These are phyloP conservation scores for Apiotrichum sp. DNA, from an alignment of 1,284 basidiomycete genomes.

Conservation along the genomic window DNA sequence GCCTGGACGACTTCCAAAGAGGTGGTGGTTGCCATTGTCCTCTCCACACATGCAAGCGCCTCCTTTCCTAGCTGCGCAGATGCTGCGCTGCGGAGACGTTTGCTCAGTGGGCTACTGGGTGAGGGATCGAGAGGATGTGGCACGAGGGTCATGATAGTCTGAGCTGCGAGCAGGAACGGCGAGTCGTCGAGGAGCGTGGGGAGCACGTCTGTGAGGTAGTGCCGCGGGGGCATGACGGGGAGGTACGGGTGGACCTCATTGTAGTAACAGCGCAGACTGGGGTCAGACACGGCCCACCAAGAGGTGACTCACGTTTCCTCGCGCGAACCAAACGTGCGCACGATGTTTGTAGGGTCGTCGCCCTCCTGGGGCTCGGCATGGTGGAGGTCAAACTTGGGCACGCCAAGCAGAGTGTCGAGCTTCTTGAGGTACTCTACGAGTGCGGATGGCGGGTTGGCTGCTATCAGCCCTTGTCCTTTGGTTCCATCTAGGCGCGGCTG, in stretches of 20 bases:
- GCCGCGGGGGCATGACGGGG: constrained; percentile 41
- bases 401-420: constrained; percentile 35
- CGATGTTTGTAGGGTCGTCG: constrained; percentile 37
- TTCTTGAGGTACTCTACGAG: constrained; percentile 41
- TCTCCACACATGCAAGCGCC: constrained; percentile 22
- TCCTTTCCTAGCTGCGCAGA: constrained; percentile 24
- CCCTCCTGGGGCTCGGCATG: constrained; percentile 15
- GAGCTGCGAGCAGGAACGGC: constrained; percentile 45
- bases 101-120: constrained; percentile 34
- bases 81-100: constrained; percentile 31
- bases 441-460: constrained; percentile 33
- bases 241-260: constrained; percentile 46
- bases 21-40: constrained; percentile 1
- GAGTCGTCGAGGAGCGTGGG: constrained; percentile 32
- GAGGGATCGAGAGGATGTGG: constrained; percentile 41
- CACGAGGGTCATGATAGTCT: constrained; percentile 42
- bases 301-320: constrained; percentile 35
- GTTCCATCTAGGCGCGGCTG: not conserved
- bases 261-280: constrained; percentile 42
- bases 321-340: constrained; percentile 28
- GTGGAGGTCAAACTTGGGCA: constrained; percentile 23
- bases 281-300: not conserved
- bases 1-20: constrained; percentile 43
- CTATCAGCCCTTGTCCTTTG: not conserved
- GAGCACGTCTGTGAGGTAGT: constrained; percentile 31